Percentiles rank a stretch among this genome's conserved stretches.
phyloP scores from a whole-genome alignment of 257 asterid species.

The Anisodus tanguticus region DNA sequence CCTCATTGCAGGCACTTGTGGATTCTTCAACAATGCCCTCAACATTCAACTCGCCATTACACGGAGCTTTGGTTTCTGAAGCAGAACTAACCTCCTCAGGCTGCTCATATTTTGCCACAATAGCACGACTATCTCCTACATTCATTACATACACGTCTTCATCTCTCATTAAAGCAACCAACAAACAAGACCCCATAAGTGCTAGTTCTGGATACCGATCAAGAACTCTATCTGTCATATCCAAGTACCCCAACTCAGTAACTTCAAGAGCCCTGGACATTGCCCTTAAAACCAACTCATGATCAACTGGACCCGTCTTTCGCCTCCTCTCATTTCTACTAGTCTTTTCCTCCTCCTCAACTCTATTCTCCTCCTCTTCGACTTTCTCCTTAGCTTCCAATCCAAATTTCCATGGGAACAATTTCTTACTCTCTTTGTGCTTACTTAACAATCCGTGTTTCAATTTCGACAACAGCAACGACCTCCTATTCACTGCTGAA shows the following conservation, averaged over 20 bases:
- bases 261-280: slow-evolving; percentile 92
- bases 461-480: slow-evolving; percentile 73
- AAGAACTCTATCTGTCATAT: slow-evolving; percentile 89
- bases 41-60: slow-evolving; percentile 44
- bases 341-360: slow-evolving; percentile 48
- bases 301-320: slow-evolving; percentile 77
- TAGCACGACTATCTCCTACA: slow-evolving; percentile 96
- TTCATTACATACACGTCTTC: slow-evolving; percentile 99
- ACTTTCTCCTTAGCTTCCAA: slow-evolving; percentile 66
- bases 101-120: slow-evolving; percentile 73
- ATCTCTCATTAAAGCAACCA: slow-evolving; percentile 93
- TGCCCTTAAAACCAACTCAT: slow-evolving; percentile 76
- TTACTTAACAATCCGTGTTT: slow-evolving; percentile 78
- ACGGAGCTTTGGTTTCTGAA: slow-evolving; percentile 45
- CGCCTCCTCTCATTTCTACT: slow-evolving; percentile 59
- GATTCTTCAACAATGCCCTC: slow-evolving; percentile 74
- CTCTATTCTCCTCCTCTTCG: slow-evolving; percentile 52
- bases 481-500: slow-evolving; percentile 79
- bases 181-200: slow-evolving; percentile 94
- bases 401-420: slow-evolving; percentile 88
- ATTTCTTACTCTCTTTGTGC: slow-evolving; percentile 67
- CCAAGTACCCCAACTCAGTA: slow-evolving; percentile 81
- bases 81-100: slow-evolving; percentile 52
- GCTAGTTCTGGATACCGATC: slow-evolving; percentile 97
- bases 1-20: slow-evolving; percentile 47